These are phyloP conservation scores for Vaccinium myrtillus DNA, from an alignment of 148 eudicot genomes.

Conservation along the genomic window DNA sequence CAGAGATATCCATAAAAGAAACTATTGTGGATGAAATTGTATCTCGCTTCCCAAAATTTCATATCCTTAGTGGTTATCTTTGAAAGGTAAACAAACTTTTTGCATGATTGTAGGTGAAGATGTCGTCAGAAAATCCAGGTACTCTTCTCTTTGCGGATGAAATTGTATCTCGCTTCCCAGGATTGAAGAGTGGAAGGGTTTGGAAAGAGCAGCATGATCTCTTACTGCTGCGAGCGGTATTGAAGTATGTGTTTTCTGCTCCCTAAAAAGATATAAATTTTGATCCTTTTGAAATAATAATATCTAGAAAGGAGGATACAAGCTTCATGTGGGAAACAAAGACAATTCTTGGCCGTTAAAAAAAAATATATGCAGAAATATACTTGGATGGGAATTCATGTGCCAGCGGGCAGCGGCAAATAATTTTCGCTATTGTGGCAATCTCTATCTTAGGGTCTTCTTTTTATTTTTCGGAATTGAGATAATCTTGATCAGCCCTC, in stretches of 20 bases:
- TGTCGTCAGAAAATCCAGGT: slow-evolving; percentile 38
- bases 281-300: neutral
- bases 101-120: slow-evolving; percentile 48
- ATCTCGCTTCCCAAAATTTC: neutral
- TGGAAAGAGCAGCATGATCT: slow-evolving; percentile 88
- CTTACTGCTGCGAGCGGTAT: slow-evolving; percentile 64
- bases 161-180: slow-evolving; percentile 58
- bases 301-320: neutral
- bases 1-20: neutral
- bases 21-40: neutral
- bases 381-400: neutral
- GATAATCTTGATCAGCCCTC: neutral
- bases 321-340: neutral
- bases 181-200: slow-evolving; percentile 64
- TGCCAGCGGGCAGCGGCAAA: neutral
- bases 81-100: neutral
- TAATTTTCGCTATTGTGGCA: neutral
- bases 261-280: neutral
- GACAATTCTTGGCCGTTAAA: neutral
- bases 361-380: neutral
- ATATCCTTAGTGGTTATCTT: neutral
- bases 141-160: slow-evolving; percentile 65
- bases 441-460: neutral
- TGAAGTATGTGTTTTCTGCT: slow-evolving; percentile 53
- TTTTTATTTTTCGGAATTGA: neutral